Evolutionary conservation across 208 protist species (phyloP), one percentile per base, ranked within the genome.

Genomic region (Porcisia hertigi): DNA sequence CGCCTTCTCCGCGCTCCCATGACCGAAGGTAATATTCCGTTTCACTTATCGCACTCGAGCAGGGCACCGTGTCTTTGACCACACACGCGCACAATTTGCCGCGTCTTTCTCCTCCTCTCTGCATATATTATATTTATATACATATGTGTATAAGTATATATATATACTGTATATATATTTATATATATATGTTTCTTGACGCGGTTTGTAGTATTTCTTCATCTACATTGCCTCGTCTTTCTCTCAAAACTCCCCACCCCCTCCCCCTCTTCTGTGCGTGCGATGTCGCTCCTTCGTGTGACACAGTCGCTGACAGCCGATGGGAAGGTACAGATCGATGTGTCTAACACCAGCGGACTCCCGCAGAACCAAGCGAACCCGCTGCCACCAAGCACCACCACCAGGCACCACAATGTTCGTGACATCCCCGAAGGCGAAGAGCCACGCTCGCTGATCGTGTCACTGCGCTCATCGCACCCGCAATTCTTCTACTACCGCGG

Each of bases 391-490:
- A 75, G 63, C 41, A 47, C 14, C 63, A 12, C 16, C 45, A 73
- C 8, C 23, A 55, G 58, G 23, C 52, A 11, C 1, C 62, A 45
- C 8, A 20, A 16, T n/a, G 2, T 16, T 1, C 25, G 23, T 23
- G 47, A 16, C 4, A 45, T 78, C 16, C 69, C 14, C 34, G 77
- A 85, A 12, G 70, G 71, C 4, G 77, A 86, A 23, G 79, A 81
- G 73, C 85, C 85, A 14, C 86, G 85, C 71, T 83, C 86, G 0
- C 60, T 92, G 64, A 91, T 94, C 58, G 86, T 88, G 53, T 90
- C 90, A 9, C 86, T 94, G 7, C 90, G 90, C 47, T 75, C 77
- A 47, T 92, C 90, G 5, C 88, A 94, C 62, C 88, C 87, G 43
- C 76, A 86, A 3, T 75, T 86, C 59, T 88, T 94, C 79, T 81